Conservation (phyloP, 1,284 basidiomycete species). For the Tilletia walkeri region DNA sequence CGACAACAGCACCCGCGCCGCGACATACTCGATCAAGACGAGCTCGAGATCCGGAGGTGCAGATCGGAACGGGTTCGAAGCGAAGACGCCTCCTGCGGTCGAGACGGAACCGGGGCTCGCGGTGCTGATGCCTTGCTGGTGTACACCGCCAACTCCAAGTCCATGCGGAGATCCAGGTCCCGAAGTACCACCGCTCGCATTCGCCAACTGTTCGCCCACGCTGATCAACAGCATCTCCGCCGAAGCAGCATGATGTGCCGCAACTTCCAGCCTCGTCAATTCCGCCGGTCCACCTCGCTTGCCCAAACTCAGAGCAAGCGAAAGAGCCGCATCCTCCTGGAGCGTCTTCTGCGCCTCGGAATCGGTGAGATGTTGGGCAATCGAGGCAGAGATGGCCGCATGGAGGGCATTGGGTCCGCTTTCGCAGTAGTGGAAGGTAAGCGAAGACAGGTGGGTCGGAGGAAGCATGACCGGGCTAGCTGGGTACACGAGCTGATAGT, state of each 20-base stretch:
- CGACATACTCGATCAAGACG: constrained; percentile 41
- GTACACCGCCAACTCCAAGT: no score
- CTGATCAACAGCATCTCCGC: constrained; percentile 30
- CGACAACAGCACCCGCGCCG: constrained; percentile 40
- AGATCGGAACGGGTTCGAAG: constrained; percentile 18
- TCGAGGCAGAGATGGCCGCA: constrained; percentile 38
- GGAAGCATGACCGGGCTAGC: constrained; percentile 42
- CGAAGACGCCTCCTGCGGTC: neutral
- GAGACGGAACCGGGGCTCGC: neutral
- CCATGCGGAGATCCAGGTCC: neutral
- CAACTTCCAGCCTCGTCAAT: constrained; percentile 22
- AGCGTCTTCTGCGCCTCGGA: constrained; percentile 39
- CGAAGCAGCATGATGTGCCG: constrained; percentile 29
- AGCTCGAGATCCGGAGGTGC: constrained; percentile 31
- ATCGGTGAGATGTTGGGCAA: constrained; percentile 38
- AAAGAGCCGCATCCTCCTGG: constrained; percentile 22
- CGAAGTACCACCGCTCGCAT: neutral
- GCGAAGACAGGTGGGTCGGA: constrained; percentile 41
- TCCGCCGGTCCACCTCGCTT: constrained; percentile 29
- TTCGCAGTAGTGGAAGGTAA: constrained; percentile 46
- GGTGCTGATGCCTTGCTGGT: neutral
- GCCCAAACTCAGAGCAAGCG: neutral
- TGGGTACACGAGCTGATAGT: constrained; percentile 46
- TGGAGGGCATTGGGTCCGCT: constrained; percentile 44
- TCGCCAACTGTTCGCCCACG: constrained; percentile 25